Base-by-base conservation (phyloP, 345 rosid species). In the Kandelia obovata region DNA sequence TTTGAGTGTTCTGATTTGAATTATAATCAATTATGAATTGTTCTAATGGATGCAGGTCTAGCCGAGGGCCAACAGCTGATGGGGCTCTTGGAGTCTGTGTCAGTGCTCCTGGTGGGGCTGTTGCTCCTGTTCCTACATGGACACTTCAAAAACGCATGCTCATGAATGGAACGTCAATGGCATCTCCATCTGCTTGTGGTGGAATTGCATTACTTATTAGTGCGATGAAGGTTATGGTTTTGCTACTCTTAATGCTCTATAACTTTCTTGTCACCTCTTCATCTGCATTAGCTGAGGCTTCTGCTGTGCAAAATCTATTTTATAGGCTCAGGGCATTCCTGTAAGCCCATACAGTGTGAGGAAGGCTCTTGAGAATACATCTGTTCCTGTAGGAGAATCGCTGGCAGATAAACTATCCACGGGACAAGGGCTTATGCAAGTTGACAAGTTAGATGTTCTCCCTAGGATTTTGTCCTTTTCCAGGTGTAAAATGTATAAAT, bases 101-200 rank as follows among this genome's bases (percentile, higher is more conserved):
- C 65, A 89, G 98, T 86, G 99, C 99, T 73, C 97, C 99, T 81
- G 98, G 99, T 75, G 99, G 92, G 68, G 99, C 98, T 71, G 91
- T 96, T 77, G 98, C 98, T 76, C 99, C 99, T 61, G 99, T 96
- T 37, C 96, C 99, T 75, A 90, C 91, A 73, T 92, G 99, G 99
- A 92, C 98, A 62, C 98, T 92, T 77, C 99, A 96, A 80, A 83
- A 86, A 61, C 96, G 97, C 65, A 92, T 90, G 98, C 94, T 96
- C 67, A 92, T 90, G 99, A 96, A 92, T 83, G 99, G 99, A 71
- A 96, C 99, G 66, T 96, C 99, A 70, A 96, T 96, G 99, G 83
- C 98, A 71, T 96, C 98, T 85, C 99, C 98, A 65, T 96, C 97
- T 75, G 98, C 99, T 63, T 96, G 99, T 84, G 99, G 99, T 56